These are phyloP conservation scores for Manihot esculenta DNA, from an alignment of 441 rosid genomes.

Conservation along the genomic window DNA sequence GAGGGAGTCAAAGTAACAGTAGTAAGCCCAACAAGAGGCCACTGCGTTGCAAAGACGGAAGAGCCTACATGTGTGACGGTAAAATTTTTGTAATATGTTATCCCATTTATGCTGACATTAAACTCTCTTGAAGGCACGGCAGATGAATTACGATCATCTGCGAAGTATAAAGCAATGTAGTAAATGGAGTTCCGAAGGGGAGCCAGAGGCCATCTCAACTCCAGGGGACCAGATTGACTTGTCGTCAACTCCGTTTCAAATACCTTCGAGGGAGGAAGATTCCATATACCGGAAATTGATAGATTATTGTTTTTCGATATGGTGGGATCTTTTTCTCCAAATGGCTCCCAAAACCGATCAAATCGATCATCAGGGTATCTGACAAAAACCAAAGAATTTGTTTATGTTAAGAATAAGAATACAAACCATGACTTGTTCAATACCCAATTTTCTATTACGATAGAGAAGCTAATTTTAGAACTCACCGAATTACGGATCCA, in stretches of 20 bases:
- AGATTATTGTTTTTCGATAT: constrained; percentile 44
- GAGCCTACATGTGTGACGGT: constrained; percentile 56
- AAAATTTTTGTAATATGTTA: constrained; percentile 56
- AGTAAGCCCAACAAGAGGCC: constrained; percentile 73
- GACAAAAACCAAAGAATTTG: constrained; percentile 13
- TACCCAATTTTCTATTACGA: no score
- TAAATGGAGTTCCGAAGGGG: constrained; percentile 40
- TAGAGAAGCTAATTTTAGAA: not conserved
- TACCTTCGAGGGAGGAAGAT: constrained; percentile 69
- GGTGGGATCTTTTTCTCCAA: constrained; percentile 27
- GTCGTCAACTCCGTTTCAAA: constrained; percentile 59
- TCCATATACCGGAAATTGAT: constrained; percentile 82
- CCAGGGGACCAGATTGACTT: constrained; percentile 35
- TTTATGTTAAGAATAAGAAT: not conserved
- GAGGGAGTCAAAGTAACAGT: constrained; percentile 51
- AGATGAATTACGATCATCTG: constrained; percentile 49
- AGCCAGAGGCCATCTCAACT: constrained; percentile 68
- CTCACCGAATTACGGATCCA: constrained; percentile 58
- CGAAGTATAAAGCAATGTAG: constrained; percentile 84
- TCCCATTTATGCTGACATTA: constrained; percentile 55
- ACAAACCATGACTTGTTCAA: not conserved
- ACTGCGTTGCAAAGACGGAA: constrained; percentile 51
- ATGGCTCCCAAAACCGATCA: constrained; percentile 82
- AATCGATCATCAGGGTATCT: constrained; percentile 84
- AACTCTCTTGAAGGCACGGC: constrained; percentile 43